Evolutionary conservation across 139 green algal species (phyloP).

Genomic region (Volvox africanus): DNA sequence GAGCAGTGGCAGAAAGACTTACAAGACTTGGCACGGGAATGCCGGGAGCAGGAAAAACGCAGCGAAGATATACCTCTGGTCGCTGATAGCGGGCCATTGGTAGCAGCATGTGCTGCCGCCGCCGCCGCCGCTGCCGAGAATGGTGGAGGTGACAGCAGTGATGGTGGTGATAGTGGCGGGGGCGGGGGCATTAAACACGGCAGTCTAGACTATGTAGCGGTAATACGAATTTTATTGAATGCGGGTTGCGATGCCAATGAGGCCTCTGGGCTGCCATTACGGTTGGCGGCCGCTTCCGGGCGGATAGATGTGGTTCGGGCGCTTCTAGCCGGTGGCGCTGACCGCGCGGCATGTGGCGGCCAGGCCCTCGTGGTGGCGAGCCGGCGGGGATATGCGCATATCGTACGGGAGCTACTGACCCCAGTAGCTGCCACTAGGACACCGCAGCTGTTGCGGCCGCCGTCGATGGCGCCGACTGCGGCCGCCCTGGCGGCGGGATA

Average conservation of each 20-base stretch:
- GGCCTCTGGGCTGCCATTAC: slow-evolving; percentile 13
- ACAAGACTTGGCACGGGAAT: neutral
- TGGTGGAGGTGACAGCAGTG: no score
- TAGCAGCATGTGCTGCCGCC: neutral
- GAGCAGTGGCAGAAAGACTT: neutral
- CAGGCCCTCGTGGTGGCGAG: slow-evolving; percentile 9
- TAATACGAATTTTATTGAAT: neutral
- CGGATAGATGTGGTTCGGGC: neutral
- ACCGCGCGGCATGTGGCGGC: neutral
- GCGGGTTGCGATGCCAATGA: slow-evolving; percentile 5
- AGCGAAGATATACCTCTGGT: neutral
- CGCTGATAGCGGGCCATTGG: neutral
- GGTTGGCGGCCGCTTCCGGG: neutral
- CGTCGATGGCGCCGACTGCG: neutral
- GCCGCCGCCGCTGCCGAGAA: neutral
- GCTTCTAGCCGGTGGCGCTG: slow-evolving; percentile 7
- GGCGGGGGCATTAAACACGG: neutral
- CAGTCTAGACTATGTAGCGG: neutral
- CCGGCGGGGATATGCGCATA: neutral
- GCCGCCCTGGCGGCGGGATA: neutral
- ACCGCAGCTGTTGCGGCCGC: neutral
- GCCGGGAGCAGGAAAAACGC: neutral
- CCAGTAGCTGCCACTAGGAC: no score
- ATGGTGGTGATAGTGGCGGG: no score
- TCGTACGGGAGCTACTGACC: slow-evolving; percentile 16